Percentiles rank a stretch among this genome's conserved stretches.
These are phyloP conservation scores for Dictyostelium purpureum DNA, from an alignment of 78 protist species.

Conservation along the genomic window DNA sequence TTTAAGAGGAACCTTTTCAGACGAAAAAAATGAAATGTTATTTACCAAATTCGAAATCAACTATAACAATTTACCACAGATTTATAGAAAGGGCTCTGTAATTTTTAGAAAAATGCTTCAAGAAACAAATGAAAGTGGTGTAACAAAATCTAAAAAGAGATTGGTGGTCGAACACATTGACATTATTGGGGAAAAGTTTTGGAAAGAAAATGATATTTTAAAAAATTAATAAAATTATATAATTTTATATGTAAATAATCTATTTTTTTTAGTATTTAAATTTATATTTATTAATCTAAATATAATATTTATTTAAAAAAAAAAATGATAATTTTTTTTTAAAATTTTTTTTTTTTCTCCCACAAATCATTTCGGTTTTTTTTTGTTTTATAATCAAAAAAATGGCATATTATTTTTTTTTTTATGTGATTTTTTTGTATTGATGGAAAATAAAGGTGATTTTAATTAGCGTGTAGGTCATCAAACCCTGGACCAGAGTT, in stretches of 20 bases:
- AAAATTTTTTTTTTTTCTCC: not conserved
- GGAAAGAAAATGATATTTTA: constrained; percentile 79
- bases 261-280: too few relatives aligned
- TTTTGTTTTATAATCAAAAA: too few relatives aligned
- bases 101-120: constrained; percentile 37
- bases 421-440: too few relatives aligned
- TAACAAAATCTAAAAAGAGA: constrained; percentile 59
- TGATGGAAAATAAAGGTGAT: not conserved
- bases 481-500: not conserved
- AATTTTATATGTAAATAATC: not conserved
- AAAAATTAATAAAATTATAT: constrained; percentile 1
- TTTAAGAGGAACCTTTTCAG: constrained; percentile 80
- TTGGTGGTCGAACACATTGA: constrained; percentile 49
- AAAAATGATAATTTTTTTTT: not conserved
- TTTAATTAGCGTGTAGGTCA: not conserved
- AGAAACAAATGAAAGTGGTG: constrained; percentile 7
- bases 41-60: constrained; percentile 86
- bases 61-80: constrained; percentile 80
- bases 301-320: not conserved
- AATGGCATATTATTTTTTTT: too few relatives aligned
- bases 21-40: constrained; percentile 91
- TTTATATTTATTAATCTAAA: not conserved
- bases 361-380: not conserved
- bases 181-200: constrained; percentile 81
- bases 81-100: constrained; percentile 91